Base-by-base conservation (phyloP, 2,329 filamentous ascomycete species). In the Lomentospora prolificans region DNA sequence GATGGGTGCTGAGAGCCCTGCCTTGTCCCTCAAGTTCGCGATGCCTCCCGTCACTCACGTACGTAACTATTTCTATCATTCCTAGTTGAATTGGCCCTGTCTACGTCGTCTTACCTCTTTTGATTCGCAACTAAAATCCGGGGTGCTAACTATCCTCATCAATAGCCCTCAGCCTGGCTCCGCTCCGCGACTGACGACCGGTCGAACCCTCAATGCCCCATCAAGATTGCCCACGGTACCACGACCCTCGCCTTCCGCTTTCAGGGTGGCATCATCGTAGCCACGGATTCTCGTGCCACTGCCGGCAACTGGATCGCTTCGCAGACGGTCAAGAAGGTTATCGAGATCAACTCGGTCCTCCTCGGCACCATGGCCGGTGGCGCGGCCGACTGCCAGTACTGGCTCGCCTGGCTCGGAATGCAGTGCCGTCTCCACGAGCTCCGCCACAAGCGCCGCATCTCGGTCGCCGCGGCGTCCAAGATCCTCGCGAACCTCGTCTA, bases 311-410 rank as follows among this genome's bases (percentile, higher is more conserved):
- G 94, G 94, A 99, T 99, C 74, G 94, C 94, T 62, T 95, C 89
- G 75, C 94, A 99, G 80, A 99, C 94, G 55, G 94, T 99, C 69
- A 99, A 99, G 85, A 99, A 99, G 81, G 94, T 99, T 64, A 97
- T 99, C 69, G 90, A 96, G 80, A 96, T 96, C 79, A 96, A 96
- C 78, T 89, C 80, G 73, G 87, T 86, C 72, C 80, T 99, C 73
- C 76, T 99, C 66, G 94, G 94, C 62, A 99, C 94, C 64, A 96
- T 99, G 92, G 94, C 94, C 60, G 94, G 94, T 72, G 94, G 94
- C 75, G 94, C 94, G 68, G 94, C 94, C 72, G 94, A 99, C 75
- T 99, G 94, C 75, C 94, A 97, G 84, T 97, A 96, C 82, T 99
- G 94, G 94, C 87, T 99, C 61, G 91, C 90, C 67, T 99, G 95